A percentile compares a stretch with the other conserved stretches of the same genome.
Evolutionary conservation across 768 basidiomycete genomes (phyloP).

Genomic region (Hygrocybe punicea): DNA sequence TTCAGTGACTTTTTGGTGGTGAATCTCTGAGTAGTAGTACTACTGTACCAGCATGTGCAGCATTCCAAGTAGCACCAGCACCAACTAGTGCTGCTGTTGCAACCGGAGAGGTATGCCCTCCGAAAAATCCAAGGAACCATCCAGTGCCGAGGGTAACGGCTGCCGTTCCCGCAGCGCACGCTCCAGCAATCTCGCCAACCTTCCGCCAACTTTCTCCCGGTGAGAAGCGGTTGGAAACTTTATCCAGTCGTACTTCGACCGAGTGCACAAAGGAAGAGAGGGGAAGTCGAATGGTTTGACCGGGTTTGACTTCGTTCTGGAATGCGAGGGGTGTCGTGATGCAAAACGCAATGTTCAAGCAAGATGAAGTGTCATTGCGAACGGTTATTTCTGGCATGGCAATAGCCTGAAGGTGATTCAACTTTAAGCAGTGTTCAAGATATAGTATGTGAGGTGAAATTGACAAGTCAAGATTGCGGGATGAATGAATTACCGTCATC

Average conservation of each 20-base stretch:
- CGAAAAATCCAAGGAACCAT: neutral
- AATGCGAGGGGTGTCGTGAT: neutral
- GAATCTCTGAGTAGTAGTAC: neutral
- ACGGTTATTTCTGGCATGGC: neutral
- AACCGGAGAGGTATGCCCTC: neutral
- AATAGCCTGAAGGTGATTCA: no score
- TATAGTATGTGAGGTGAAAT: no score
- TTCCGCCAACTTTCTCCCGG: neutral
- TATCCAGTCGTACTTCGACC: neutral
- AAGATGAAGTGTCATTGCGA: neutral
- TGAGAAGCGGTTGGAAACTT: neutral
- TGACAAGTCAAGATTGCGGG: no score
- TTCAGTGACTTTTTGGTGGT: neutral
- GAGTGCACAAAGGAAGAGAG: neutral
- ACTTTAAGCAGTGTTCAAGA: no score
- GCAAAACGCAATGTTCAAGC: neutral
- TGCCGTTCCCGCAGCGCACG: neutral
- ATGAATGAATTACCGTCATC: no score
- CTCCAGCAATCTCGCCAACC: neutral
- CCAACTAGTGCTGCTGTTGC: neutral
- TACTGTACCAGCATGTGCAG: neutral
- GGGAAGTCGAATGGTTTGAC: neutral
- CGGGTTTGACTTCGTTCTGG: neutral
- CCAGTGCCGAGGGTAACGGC: neutral
- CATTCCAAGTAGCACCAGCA: neutral